Evolutionary conservation across 2,329 filamentous ascomycete genomes (phyloP), one percentile per base, ranked within the genome.

Genomic region (Emericellopsis atlantica): DNA sequence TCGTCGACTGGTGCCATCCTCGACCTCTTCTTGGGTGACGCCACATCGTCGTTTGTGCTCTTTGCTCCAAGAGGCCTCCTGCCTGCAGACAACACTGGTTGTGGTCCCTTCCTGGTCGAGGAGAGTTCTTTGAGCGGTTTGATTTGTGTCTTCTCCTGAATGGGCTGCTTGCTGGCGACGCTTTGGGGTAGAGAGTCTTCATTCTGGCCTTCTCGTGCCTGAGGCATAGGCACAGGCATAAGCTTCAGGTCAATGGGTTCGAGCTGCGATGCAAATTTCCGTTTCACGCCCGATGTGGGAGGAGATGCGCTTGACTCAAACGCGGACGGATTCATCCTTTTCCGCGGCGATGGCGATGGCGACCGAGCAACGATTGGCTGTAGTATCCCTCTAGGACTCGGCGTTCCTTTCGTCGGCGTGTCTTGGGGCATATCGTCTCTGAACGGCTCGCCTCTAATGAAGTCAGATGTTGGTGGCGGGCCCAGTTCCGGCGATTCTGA

Each of bases 401-500:
- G 43, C 12, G 36, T 29, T 36, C 31, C 35, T 36, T 32, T 44
- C 29, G 42, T 33, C 6, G 42, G 36, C 23, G 37, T 31, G 12
- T 40, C 38, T 11, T 12, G 56, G 2, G 72, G 67, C 5, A 74
- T 66, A 46, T 74, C 69, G 43, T 70, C 57, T 48, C 76, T 73
- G 26, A 72, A 60, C 1, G 67, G 66, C 39, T 76, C 71, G 40
- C 70, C 66, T 31, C 77, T 69, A n/a, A 77, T 67, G 46, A 71
- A 75, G 43, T 70, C 66, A 8, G 74, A 78, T 36, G 75, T 64
- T 1, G 75, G 72, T 5, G 76, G 76, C 4, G 77, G 72, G 0
- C 81, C 81, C 36, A 87, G 68, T 43, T 86, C 80, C 6, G 81
- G 80, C 3, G 81, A 84, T 33, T 81, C 74, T 36, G 66, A 67